Percentiles rank a stretch among this genome's conserved stretches.
Conservation (phyloP, 345 rosid genomes). For the Hibiscus tridactylites region DNA sequence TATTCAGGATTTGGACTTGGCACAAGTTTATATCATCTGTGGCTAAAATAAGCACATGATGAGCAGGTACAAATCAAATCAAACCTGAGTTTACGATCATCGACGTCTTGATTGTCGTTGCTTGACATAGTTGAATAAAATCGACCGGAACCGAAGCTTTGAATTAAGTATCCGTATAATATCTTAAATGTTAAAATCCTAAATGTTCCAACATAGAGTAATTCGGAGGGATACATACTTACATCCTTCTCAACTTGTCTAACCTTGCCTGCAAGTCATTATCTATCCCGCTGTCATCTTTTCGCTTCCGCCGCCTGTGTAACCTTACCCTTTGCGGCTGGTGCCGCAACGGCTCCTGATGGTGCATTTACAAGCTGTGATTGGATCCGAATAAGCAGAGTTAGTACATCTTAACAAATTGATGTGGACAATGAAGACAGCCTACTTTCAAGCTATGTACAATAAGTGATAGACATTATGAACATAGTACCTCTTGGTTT, state of each 20-base stretch:
- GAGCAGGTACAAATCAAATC: no score
- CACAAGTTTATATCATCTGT: no score
- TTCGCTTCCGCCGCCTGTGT: constrained; percentile 44
- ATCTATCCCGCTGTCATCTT: constrained; percentile 40
- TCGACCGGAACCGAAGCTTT: no score
- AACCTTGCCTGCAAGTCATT: constrained; percentile 32
- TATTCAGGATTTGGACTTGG: no score
- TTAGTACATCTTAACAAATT: background rate
- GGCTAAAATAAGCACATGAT: no score
- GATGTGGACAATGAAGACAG: no score
- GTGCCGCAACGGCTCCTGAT: constrained; percentile 39
- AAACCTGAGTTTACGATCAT: no score
- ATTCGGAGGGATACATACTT: background rate
- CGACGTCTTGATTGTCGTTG: no score
- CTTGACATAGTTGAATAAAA: no score
- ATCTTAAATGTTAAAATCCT: background rate
- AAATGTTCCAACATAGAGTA: background rate
- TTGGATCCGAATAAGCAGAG: background rate
- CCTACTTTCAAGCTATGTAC: background rate
- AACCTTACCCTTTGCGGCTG: constrained; percentile 51
- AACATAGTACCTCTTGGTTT: constrained; percentile 46
- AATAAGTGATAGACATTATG: background rate
- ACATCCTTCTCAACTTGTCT: constrained; percentile 66
- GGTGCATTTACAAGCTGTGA: constrained; percentile 39
- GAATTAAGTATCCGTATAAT: no score